phyloP scores from a whole-genome alignment of 1,284 basidiomycete genomes.

The Lignosus rhinocerotis region DNA sequence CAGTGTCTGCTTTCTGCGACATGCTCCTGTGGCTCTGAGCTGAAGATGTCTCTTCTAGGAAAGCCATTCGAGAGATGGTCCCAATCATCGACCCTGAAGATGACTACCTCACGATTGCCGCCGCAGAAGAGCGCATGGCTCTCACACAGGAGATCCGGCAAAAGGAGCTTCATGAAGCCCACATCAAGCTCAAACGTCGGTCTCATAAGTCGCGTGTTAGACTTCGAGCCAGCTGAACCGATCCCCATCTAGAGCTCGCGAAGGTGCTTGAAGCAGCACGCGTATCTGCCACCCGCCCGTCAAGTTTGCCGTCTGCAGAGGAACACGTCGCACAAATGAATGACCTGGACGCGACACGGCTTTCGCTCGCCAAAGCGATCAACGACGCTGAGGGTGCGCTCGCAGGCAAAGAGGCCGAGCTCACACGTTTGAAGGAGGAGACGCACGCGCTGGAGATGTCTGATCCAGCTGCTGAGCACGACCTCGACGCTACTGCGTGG shows the following conservation, averaged over 20 bases:
- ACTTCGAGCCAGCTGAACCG: background rate
- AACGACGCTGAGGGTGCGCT: constrained; percentile 67
- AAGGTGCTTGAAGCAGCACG: constrained; percentile 67
- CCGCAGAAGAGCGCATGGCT: constrained; percentile 67
- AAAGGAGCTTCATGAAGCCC: constrained; percentile 65
- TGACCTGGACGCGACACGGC: constrained; percentile 59
- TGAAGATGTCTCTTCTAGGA: constrained; percentile 38
- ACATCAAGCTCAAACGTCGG: constrained; percentile 60
- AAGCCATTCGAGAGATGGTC: constrained; percentile 65
- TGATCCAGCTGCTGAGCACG: constrained; percentile 71
- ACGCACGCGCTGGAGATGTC: constrained; percentile 58
- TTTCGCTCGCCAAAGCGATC: constrained; percentile 74
- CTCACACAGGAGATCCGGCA: constrained; percentile 53
- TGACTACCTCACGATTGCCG: constrained; percentile 70
- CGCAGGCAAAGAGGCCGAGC: constrained; percentile 67
- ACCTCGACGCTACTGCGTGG: constrained; percentile 68
- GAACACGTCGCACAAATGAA: constrained; percentile 62
- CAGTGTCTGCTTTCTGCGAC: constrained; percentile 21
- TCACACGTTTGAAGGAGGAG: constrained; percentile 65
- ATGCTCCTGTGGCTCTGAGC: no score
- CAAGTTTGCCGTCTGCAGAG: constrained; percentile 64
- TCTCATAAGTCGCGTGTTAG: background rate
- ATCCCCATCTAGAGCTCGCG: constrained; percentile 50
- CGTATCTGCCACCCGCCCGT: constrained; percentile 66
- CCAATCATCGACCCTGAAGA: constrained; percentile 73